phyloP scores from a whole-genome alignment of 2,329 filamentous ascomycete species.

The Rhynchosporium secalis region DNA sequence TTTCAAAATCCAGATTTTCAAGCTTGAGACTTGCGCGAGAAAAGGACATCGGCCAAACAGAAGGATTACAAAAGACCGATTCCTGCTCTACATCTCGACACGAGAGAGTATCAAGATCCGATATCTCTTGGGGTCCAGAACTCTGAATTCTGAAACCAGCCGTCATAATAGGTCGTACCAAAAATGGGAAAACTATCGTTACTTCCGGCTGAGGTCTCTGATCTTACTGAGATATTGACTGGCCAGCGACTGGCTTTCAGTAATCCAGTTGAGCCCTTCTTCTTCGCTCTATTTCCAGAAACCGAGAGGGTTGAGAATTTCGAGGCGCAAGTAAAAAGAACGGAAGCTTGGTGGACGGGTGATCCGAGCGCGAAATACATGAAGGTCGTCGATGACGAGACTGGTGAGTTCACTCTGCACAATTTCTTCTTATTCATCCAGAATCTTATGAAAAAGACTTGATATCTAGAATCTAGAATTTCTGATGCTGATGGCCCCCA shows the following conservation, averaged over 20 bases:
- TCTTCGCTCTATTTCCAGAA: conserved; percentile 24
- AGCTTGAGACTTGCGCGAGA: too few species aligned
- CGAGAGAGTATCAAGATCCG: too few species aligned
- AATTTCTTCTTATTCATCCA: too few species aligned
- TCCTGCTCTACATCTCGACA: too few species aligned
- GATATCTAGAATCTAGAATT: neutral
- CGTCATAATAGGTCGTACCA: neutral
- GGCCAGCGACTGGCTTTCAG: conserved; percentile 24
- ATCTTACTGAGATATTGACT: conserved; percentile 24
- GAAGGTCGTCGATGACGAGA: conserved; percentile 28
- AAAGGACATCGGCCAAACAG: too few species aligned
- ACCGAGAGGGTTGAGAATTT: conserved; percentile 21
- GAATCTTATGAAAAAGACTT: too few species aligned
- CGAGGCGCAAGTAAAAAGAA: conserved; percentile 20
- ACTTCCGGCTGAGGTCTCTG: conserved; percentile 9
- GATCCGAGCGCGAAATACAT: conserved; percentile 25
- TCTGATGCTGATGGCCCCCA: neutral
- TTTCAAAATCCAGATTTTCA: too few species aligned
- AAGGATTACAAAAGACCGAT: too few species aligned
- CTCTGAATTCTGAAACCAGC: too few species aligned
- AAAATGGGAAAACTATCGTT: neutral
- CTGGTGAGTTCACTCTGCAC: conserved; percentile 18
- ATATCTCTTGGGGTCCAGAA: too few species aligned
- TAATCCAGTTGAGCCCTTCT: conserved; percentile 26
- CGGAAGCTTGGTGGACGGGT: conserved; percentile 24